Base-by-base conservation (phyloP, 2,329 filamentous ascomycete genomes). In the Chaetomiaceae sp. region DNA sequence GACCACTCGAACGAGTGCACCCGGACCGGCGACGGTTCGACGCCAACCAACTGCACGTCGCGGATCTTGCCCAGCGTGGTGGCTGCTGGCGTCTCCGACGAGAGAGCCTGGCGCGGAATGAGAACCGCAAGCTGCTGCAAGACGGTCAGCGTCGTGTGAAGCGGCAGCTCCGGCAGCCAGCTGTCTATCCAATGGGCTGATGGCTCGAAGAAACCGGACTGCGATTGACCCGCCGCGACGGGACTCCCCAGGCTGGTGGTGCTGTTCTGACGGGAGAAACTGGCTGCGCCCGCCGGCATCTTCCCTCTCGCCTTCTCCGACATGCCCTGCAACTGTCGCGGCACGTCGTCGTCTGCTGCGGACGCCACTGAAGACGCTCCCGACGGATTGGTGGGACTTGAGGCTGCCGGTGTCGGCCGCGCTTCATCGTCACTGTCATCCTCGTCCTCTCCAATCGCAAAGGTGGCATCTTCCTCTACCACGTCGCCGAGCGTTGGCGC, bases 251-350 rank as follows among this genome's bases (percentile, higher is more conserved):
- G 75, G 62, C 89, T 96, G 1, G 87, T 87, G 23, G 85, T 88
- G 67, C 90, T 95, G 64, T 93, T 96, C 63, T 96, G 90, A 16
- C 92, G 78, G 0, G 91, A 96, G 66, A 96, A 96, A 2, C 81
- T 81, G n/a, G 81, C 79, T 44, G 85, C 77, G 1, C 88, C 87
- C 12, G 87, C 89, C 23, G 92, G 93, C 83, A 95, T 89, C 69
- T 99, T 99, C 7, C 93, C 93, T 44, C 93, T 78, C 14, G 93
- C 93, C 67, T 97, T 99, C 68, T 97, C 93, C 17, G 92, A 96
- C 88, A 97, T 96, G 48, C 90, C 90, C 51, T 89, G 81, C 25
- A 95, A 67, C 65, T 96, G 91, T 17, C 83, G 77, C 13, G 89
- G 90, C 9, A 95, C 81, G 4, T 86, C 85, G 54, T 95, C 90